A percentile compares a stretch with the other conserved stretches of the same genome.
Conservation (phyloP, 2,329 filamentous ascomycete species). For the Aspergillus texensis region DNA sequence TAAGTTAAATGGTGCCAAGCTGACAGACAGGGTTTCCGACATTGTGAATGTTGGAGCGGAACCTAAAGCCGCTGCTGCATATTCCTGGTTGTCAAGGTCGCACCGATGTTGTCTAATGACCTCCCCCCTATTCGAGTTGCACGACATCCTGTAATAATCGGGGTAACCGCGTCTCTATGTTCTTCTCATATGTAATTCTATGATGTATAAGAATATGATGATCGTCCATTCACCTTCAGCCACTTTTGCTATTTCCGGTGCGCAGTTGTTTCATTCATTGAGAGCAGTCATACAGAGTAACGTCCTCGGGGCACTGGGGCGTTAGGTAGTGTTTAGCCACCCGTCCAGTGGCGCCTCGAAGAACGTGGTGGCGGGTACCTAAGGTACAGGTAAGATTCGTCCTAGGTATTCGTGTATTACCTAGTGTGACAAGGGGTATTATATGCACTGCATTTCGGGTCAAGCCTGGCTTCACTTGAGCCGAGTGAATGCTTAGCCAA, state of each 20-base stretch:
- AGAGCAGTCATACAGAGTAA: background rate
- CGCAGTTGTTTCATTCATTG: background rate
- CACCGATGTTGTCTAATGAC: background rate
- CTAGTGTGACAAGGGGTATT: background rate
- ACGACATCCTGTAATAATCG: background rate
- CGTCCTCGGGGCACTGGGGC: background rate
- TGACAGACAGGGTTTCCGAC: background rate
- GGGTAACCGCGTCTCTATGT: background rate
- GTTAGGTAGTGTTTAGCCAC: slow-evolving; percentile 1
- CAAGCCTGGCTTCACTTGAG: background rate
- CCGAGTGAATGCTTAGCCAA: background rate
- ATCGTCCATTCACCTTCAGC: background rate
- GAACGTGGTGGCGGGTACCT: slow-evolving; percentile 12
- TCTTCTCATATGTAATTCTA: background rate
- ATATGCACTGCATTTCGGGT: background rate
- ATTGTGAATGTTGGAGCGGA: background rate
- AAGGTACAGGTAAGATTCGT: background rate
- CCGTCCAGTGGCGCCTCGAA: slow-evolving; percentile 12
- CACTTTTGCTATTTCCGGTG: background rate
- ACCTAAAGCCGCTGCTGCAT: background rate
- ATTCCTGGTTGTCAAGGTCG: background rate
- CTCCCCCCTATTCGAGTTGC: background rate
- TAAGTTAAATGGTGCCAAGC: background rate
- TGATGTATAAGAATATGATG: background rate
- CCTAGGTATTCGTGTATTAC: slow-evolving; percentile 8